Evolutionary conservation across 257 asterid species (phyloP).

Genomic region (Ajuga chamaepitys): DNA sequence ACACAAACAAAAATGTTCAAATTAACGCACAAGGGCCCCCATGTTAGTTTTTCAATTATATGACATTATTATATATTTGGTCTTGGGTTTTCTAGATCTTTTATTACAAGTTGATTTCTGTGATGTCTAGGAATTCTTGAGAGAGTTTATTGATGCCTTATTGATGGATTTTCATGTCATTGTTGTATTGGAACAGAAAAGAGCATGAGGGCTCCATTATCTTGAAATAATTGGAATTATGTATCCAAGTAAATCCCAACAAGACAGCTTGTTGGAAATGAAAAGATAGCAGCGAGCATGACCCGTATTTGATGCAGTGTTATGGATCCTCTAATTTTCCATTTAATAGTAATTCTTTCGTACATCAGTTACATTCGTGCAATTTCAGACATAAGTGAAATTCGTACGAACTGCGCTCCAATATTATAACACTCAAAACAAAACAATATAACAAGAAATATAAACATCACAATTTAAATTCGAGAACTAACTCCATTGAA

Average conservation of each 20-base stretch:
- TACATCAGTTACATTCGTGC: too few species aligned
- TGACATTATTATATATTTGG: conserved; percentile 20
- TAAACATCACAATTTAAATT: too few species aligned
- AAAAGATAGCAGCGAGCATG: not conserved
- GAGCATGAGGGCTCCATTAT: conserved; percentile 35
- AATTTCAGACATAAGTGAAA: too few species aligned
- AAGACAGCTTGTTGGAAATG: conserved; percentile 26
- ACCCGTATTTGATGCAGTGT: not conserved
- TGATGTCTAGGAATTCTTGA: conserved; percentile 12
- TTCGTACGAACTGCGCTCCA: too few species aligned
- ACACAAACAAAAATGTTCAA: not conserved
- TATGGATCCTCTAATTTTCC: too few species aligned
- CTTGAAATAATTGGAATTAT: conserved; percentile 24
- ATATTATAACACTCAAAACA: too few species aligned
- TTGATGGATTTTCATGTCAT: conserved; percentile 21
- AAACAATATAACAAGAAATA: too few species aligned
- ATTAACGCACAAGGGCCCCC: conserved; percentile 23
- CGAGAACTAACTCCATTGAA: too few species aligned
- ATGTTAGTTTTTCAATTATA: conserved; percentile 18
- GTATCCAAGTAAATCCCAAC: conserved; percentile 9
- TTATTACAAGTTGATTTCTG: not conserved
- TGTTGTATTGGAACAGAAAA: conserved; percentile 36
- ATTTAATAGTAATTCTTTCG: too few species aligned
- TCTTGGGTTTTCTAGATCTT: not conserved
- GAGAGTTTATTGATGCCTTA: conserved; percentile 7